Evolutionary conservation across 1,284 basidiomycete genomes (phyloP).

Genomic region (Rhodotorula sp.): DNA sequence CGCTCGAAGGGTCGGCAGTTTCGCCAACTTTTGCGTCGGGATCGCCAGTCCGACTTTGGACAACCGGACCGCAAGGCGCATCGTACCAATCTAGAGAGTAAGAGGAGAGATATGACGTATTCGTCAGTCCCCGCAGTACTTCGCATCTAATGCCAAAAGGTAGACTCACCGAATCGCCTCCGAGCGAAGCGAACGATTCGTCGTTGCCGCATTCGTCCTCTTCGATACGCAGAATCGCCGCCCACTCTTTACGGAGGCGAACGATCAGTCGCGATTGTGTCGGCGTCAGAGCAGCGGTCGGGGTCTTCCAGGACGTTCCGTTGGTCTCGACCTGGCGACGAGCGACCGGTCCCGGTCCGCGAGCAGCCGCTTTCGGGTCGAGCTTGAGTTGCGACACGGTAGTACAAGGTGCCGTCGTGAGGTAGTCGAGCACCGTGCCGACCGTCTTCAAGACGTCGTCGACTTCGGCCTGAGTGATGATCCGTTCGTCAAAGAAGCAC

Average conservation of each 20-base stretch:
- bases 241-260: constrained; percentile 32
- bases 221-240: constrained; percentile 25
- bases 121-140: no score
- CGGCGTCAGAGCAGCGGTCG: background rate
- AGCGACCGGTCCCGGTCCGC: background rate
- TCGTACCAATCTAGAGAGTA: constrained; percentile 28
- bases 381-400: constrained; percentile 12
- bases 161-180: constrained; percentile 43
- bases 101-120: background rate
- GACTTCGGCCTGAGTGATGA: constrained; percentile 16
- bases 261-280: background rate
- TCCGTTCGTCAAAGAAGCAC: constrained; percentile 38
- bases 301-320: no score
- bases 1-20: constrained; percentile 23
- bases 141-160: no score
- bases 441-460: constrained; percentile 17
- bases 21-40: constrained; percentile 24
- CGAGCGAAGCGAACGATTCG: constrained; percentile 37
- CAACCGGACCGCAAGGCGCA: constrained; percentile 36
- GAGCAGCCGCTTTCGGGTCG: background rate
- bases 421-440: constrained; percentile 28
- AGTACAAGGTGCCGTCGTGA: constrained; percentile 29
- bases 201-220: constrained; percentile 7
- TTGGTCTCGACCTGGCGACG: background rate
- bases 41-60: constrained; percentile 21